These are phyloP conservation scores for Manihot esculenta DNA, from an alignment of 441 rosid genomes.

Conservation along the genomic window DNA sequence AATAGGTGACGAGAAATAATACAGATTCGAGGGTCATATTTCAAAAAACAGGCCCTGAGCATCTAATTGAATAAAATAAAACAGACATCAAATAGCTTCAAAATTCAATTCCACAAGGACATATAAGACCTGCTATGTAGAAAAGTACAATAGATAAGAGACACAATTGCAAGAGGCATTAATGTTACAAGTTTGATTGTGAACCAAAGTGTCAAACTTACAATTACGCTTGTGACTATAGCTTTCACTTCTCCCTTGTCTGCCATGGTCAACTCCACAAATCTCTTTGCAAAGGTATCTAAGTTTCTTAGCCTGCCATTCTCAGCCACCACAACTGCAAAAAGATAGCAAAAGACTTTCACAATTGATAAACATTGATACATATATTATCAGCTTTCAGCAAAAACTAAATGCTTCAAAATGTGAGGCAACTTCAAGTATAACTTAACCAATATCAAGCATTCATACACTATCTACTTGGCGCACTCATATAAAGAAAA, in stretches of 20 bases:
- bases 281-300: slow-evolving; percentile 60
- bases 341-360: slow-evolving; percentile 9
- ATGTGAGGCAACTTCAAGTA: no score
- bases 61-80: background rate
- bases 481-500: no score
- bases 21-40: no score
- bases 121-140: background rate
- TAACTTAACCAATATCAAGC: no score
- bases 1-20: slow-evolving; percentile 11
- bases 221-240: slow-evolving; percentile 74
- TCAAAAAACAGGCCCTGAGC: no score
- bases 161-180: background rate
- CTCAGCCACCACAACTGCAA: slow-evolving; percentile 68
- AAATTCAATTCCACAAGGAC: no score
- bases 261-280: slow-evolving; percentile 73
- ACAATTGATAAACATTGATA: background rate
- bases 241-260: slow-evolving; percentile 80
- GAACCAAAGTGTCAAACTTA: slow-evolving; percentile 40
- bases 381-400: slow-evolving; percentile 1
- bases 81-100: background rate
- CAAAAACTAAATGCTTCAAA: background rate
- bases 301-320: slow-evolving; percentile 67
- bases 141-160: background rate
- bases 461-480: no score
- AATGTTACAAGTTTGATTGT: background rate